Percentiles rank a stretch among this genome's conserved stretches.
These are phyloP conservation scores for Leishmania lainsoni DNA, from an alignment of 208 protist genomes.

Conservation along the genomic window DNA sequence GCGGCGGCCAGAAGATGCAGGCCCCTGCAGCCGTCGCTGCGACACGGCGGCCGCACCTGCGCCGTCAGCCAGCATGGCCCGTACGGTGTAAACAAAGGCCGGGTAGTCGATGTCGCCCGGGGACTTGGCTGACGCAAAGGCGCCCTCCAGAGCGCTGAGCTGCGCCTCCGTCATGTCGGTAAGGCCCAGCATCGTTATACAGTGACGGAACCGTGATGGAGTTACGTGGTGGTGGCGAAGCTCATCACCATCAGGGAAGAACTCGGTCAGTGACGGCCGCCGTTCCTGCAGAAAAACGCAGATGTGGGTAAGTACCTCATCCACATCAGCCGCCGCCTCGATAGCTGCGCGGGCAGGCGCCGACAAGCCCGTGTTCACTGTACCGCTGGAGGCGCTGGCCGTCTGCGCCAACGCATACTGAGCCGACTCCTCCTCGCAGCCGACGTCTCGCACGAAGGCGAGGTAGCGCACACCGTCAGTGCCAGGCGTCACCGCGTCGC, in stretches of 20 bases:
- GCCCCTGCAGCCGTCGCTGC: slow-evolving; percentile 39
- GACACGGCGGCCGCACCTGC: slow-evolving; percentile 48
- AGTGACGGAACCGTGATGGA: slow-evolving; percentile 75
- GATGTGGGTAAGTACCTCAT: slow-evolving; percentile 54
- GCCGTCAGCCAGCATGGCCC: slow-evolving; percentile 50
- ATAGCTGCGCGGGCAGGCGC: slow-evolving; percentile 1
- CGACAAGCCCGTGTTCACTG: neutral
- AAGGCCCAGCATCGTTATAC: slow-evolving; percentile 76
- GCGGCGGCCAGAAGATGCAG: neutral
- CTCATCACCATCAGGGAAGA: slow-evolving; percentile 88
- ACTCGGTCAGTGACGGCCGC: slow-evolving; percentile 64
- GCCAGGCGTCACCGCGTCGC: slow-evolving; percentile 30
- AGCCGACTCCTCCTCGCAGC: slow-evolving; percentile 38
- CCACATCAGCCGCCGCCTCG: slow-evolving; percentile 33
- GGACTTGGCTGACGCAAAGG: slow-evolving; percentile 44
- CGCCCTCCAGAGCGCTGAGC: slow-evolving; percentile 53
- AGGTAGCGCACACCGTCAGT: slow-evolving; percentile 60
- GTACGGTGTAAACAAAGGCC: slow-evolving; percentile 62
- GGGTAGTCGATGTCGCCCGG: slow-evolving; percentile 68
- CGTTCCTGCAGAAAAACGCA: slow-evolving; percentile 78
- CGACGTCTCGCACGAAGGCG: slow-evolving; percentile 72
- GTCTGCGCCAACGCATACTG: slow-evolving; percentile 6
- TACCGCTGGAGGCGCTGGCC: neutral
- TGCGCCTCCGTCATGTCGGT: slow-evolving; percentile 51
- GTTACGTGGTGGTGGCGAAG: slow-evolving; percentile 82